Base-by-base conservation (phyloP, 192 early-diverging fungal genomes). In the Backusella australiensis region DNA sequence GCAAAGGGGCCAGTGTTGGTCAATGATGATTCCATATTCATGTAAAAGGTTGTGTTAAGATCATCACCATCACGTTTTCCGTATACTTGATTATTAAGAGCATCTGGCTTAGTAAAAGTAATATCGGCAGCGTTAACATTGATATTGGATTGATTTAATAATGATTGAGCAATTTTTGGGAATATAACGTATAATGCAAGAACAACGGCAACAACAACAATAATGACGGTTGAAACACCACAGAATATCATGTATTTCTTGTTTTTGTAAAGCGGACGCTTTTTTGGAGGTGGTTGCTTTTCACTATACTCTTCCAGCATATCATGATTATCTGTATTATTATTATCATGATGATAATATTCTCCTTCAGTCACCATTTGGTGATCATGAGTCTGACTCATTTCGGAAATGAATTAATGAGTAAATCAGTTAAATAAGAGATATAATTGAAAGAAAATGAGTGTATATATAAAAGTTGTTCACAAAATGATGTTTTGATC, bases 241-340 rank as follows among this genome's bases (percentile, higher is more conserved):
- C 88, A 90, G 67, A 88, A 81, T 74, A 84, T 84, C 85, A 87
- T 87, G 68, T 81, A 87, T 46, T 86, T 86, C 63, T 83, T 85
- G 17, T 83, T 77, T 53, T 83, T 84, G 67, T 87, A 86, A 68
- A 86, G 87, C 4, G 68, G 81, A 26, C 38, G 73, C 56, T 81
- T 82, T 23, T 34, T 52, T 21, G 85, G 85, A 36, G 83, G 80
- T 0, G 77, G 59, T 6, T 77, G 75, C 41, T 82, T 80, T 71
- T 84, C 84, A 59, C 77, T 77, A 63, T 87, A 83, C 73, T 87
- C 86, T 77, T 82, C 71, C 71, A 78, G 49, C 69, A 49, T 23
- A 32, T 46, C 69, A 34, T 71, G 39, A 11, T 59, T 59, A 26
- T 59, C 26, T 23, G 8, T 21, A 53, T 70, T 39, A 34, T 15